Conservation (phyloP, 148 eudicot species). For the Polygonum maritimum region DNA sequence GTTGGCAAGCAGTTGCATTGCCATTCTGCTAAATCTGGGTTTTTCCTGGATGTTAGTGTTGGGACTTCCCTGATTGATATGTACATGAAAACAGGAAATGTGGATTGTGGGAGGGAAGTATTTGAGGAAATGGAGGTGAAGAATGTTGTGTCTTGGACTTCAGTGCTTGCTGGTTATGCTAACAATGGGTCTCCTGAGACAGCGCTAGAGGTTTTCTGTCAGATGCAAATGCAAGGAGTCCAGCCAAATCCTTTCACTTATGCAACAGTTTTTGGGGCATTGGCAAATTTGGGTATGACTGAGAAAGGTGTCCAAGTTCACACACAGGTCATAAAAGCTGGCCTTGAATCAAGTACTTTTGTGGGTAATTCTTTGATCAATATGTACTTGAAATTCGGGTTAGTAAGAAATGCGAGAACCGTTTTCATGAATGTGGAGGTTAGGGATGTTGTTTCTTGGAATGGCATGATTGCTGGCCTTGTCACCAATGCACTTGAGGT, state of each 20-base stretch:
- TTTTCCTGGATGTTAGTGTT: slow-evolving; percentile 62
- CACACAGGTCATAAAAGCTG: slow-evolving; percentile 51
- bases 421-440: slow-evolving; percentile 43
- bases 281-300: slow-evolving; percentile 45
- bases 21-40: slow-evolving; percentile 51
- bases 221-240: slow-evolving; percentile 49
- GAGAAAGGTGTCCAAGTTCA: slow-evolving; percentile 62
- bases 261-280: slow-evolving; percentile 58
- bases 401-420: slow-evolving; percentile 41
- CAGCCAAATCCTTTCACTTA: slow-evolving; percentile 72
- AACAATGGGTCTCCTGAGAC: slow-evolving; percentile 37
- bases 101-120: slow-evolving; percentile 35
- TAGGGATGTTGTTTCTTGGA: slow-evolving; percentile 72
- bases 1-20: slow-evolving; percentile 67
- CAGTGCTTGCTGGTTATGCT: slow-evolving; percentile 64
- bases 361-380: slow-evolving; percentile 79
- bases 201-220: slow-evolving; percentile 36
- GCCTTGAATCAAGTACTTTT: slow-evolving; percentile 35
- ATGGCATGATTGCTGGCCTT: slow-evolving; percentile 73
- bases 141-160: slow-evolving; percentile 95
- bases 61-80: slow-evolving; percentile 81
- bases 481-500: slow-evolving; percentile 49
- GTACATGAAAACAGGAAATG: slow-evolving; percentile 62
- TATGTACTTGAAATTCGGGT: slow-evolving; percentile 66
- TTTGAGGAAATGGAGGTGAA: slow-evolving; percentile 60